A percentile compares a stretch with the other conserved stretches of the same genome.
These are phyloP conservation scores for Monosporascus sp. DNA, from an alignment of 2,329 filamentous ascomycete species.

Conservation along the genomic window DNA sequence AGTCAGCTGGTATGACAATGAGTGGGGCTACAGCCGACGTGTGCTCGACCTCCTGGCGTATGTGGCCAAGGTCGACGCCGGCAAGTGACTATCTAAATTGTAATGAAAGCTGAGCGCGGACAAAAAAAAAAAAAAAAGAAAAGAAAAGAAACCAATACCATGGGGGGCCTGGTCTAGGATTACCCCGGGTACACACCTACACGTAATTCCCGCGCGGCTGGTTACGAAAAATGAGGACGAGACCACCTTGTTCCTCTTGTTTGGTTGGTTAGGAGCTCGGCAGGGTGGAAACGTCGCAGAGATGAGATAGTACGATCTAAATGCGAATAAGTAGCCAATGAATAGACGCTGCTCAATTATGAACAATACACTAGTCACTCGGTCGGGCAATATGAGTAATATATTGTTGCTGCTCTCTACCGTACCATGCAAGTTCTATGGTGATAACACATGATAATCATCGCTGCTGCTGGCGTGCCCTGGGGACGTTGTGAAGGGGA, in stretches of 20 bases:
- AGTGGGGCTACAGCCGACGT: slow-evolving; percentile 99
- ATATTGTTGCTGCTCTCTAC: too few relatives aligned
- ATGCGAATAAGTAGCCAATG: slow-evolving; percentile 9
- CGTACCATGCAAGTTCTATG: too few relatives aligned
- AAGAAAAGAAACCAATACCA: too few relatives aligned
- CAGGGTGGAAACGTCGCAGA: not conserved
- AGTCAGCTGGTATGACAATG: slow-evolving; percentile 98
- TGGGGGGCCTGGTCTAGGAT: too few relatives aligned
- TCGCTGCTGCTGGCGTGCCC: too few relatives aligned
- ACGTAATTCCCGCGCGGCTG: too few relatives aligned
- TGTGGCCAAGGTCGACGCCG: slow-evolving; percentile 70
- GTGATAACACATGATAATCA: too few relatives aligned
- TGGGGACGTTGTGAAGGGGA: too few relatives aligned
- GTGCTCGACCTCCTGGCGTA: slow-evolving; percentile 77
- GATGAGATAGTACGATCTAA: slow-evolving; percentile 7
- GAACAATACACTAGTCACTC: not conserved
- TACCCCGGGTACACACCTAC: too few relatives aligned
- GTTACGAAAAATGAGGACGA: too few relatives aligned
- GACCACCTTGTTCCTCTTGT: not conserved
- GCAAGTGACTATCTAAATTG: slow-evolving; percentile 36
- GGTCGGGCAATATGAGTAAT: too few relatives aligned
- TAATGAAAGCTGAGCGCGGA: slow-evolving; percentile 9
- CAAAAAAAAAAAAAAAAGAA: too few relatives aligned
- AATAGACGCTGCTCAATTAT: not conserved
- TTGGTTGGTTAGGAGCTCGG: not conserved